These are phyloP conservation scores for Phytophthora palmivora DNA, from an alignment of 352 stramenopile genomes.

Conservation along the genomic window DNA sequence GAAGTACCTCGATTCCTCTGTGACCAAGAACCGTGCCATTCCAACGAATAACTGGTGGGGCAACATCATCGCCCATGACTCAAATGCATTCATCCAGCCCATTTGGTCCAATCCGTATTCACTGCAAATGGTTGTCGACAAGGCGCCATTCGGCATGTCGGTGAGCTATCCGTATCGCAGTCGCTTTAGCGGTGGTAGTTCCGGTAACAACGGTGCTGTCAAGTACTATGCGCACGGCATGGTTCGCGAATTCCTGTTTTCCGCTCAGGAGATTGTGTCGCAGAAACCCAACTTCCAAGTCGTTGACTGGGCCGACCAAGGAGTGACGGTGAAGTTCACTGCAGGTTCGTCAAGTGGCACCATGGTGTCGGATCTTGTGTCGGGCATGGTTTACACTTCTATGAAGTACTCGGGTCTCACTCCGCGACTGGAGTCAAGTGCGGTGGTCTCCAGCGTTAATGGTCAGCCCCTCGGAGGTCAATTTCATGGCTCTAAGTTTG, in stretches of 20 bases:
- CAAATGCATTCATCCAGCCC: conserved; percentile 42
- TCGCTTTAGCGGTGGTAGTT: conserved; percentile 56
- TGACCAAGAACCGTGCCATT: conserved; percentile 57
- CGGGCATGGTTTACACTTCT: conserved; percentile 70
- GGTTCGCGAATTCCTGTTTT: conserved; percentile 61
- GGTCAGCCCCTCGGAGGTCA: conserved; percentile 32
- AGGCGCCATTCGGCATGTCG: conserved; percentile 55
- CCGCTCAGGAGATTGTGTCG: conserved; percentile 49
- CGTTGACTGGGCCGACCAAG: conserved; percentile 61
- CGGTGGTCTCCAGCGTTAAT: conserved; percentile 59
- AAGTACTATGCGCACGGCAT: conserved; percentile 67
- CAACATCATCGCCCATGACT: conserved; percentile 67
- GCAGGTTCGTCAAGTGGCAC: conserved; percentile 24
- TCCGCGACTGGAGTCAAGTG: conserved; percentile 47
- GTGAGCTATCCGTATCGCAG: conserved; percentile 64
- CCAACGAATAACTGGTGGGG: conserved; percentile 81
- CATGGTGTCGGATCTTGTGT: conserved; percentile 63
- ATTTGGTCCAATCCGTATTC: conserved; percentile 73
- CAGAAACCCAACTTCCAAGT: conserved; percentile 60
- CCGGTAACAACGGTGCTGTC: conserved; percentile 57
- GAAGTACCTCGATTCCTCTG: conserved; percentile 52
- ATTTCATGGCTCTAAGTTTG: conserved; percentile 52
- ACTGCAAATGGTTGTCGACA: conserved; percentile 46
- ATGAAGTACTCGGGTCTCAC: conserved; percentile 54
- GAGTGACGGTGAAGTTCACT: conserved; percentile 58